Evolutionary conservation across 257 asterid genomes (phyloP), one percentile per base, ranked within the genome.

Genomic region (Solanum etuberosum): DNA sequence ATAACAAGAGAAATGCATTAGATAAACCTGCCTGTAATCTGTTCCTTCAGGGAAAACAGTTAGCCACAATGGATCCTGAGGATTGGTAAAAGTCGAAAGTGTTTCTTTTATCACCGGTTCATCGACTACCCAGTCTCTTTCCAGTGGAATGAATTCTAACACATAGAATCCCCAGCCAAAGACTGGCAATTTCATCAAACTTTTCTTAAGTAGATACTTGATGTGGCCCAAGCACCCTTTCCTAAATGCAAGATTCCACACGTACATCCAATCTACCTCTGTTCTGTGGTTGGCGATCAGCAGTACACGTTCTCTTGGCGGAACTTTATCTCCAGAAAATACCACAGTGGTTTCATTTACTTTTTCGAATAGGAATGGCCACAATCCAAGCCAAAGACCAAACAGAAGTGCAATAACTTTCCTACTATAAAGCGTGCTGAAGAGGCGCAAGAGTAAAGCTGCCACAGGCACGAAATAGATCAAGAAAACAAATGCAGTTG

Each of bases 231-330:
- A 91, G 20, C 94, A 87, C 23, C 95, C 92, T 90, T 96, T 96
- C 32, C 98, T 87, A 89, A 93, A 86, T 0, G 98, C 99, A 86
- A 96, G 96, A 89, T 96, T 93, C 99, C 99, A 96, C 86, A 96
- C 86, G 86, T 96, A 96, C 98, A 96, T 96, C 99, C 99, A 96
- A 71, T 96, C 99, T 27, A 96, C 98, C 92, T 95, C 98, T 2
- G 98, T 94, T 87, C 98, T 91, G 84, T 96, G 99, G 87, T 95
- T 96, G 1, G 98, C 95, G 20, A 95, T 90, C 81, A 96, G 91
- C 86, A 96, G 63, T 20, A 90, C 97, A 16, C 99, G 95, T 81
- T 95, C 98, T 83, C 89, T 91, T 10, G 82, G 74, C 2, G 98
- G 97, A 77, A 95, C 94, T 20, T 31, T 10, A 67, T 94, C 98